These are phyloP conservation scores for Dryadomyces sulphureus DNA, from an alignment of 2,329 filamentous ascomycete species.

Conservation along the genomic window DNA sequence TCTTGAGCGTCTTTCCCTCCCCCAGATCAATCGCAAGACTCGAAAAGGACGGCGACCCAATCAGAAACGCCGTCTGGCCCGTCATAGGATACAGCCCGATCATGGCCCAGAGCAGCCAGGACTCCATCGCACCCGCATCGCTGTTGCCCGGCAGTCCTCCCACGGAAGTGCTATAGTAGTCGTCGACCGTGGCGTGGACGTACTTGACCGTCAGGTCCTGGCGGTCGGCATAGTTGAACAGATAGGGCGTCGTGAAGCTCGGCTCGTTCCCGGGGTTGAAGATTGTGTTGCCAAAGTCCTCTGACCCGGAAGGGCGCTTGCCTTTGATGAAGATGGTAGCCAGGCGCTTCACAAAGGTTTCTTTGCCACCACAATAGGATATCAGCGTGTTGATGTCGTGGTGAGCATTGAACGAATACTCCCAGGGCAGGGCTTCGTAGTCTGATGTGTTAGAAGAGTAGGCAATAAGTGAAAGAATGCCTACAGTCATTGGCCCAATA, in stretches of 20 bases:
- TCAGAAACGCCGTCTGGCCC: conserved; percentile 51
- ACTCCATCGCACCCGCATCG: conserved; percentile 60
- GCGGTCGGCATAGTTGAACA: conserved; percentile 52
- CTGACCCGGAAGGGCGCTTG: conserved; percentile 23
- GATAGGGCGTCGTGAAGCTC: conserved; percentile 50
- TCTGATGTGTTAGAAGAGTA: conserved; percentile 9
- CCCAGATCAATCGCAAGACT: conserved; percentile 45
- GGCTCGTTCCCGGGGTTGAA: conserved; percentile 43
- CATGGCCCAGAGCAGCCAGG: conserved; percentile 55
- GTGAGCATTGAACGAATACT: conserved; percentile 54
- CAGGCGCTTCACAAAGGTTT: conserved; percentile 40
- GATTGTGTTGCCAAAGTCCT: conserved; percentile 32
- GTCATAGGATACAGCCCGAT: conserved; percentile 54
- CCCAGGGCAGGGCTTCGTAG: conserved; percentile 48
- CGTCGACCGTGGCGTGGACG: conserved; percentile 42
- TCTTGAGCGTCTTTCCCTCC: conserved; percentile 33
- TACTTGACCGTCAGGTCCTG: conserved; percentile 46
- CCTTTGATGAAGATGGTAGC: conserved; percentile 44
- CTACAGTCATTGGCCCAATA: conserved; percentile 41
- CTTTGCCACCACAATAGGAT: conserved; percentile 27
- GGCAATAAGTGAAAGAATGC: not conserved
- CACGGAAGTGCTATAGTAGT: conserved; percentile 39
- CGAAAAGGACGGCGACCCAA: conserved; percentile 48
- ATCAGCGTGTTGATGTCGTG: conserved; percentile 47
- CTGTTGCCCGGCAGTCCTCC: conserved; percentile 53